These are phyloP conservation scores for Paraphaeosphaeria sporulosa DNA, from an alignment of 2,329 filamentous ascomycete species.

Conservation along the genomic window DNA sequence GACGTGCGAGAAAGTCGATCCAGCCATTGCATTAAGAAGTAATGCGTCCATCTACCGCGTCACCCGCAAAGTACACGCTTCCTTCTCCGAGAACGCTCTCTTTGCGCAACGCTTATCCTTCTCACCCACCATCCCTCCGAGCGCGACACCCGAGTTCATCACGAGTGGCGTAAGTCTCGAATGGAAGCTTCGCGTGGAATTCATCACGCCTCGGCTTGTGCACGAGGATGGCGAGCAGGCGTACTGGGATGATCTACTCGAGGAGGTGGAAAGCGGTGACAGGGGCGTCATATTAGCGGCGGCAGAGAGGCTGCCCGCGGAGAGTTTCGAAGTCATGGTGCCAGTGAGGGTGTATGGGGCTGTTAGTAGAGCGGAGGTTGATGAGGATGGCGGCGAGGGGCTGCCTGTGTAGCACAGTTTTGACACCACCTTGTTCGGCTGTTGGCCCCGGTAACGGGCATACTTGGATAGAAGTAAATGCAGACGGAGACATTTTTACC, in stretches of 20 bases:
- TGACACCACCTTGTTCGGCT: not conserved
- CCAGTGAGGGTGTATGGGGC: slow-evolving; percentile 80
- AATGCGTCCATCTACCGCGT: slow-evolving; percentile 86
- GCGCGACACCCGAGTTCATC: slow-evolving; percentile 87
- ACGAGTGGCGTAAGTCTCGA: slow-evolving; percentile 87
- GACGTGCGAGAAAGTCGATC: slow-evolving; percentile 82
- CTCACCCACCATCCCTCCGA: slow-evolving; percentile 80
- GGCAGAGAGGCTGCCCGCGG: slow-evolving; percentile 78
- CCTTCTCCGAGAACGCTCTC: slow-evolving; percentile 80
- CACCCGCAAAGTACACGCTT: slow-evolving; percentile 81
- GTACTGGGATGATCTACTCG: slow-evolving; percentile 64
- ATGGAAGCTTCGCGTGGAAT: slow-evolving; percentile 91
- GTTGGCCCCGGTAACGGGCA: too few relatives aligned
- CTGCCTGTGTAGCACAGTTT: slow-evolving; percentile 33
- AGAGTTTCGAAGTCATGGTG: slow-evolving; percentile 90
- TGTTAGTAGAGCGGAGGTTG: slow-evolving; percentile 52
- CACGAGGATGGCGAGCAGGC: slow-evolving; percentile 42
- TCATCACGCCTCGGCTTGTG: slow-evolving; percentile 75
- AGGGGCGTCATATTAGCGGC: slow-evolving; percentile 79
- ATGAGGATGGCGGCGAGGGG: slow-evolving; percentile 38
- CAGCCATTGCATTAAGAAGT: slow-evolving; percentile 81
- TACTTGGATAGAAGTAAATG: not conserved
- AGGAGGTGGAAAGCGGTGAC: slow-evolving; percentile 81
- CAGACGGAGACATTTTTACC: not conserved
- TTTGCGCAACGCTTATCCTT: slow-evolving; percentile 83